Base-by-base conservation (phyloP, 1,284 basidiomycete species). In the Sanghuangporus sanghuang region DNA sequence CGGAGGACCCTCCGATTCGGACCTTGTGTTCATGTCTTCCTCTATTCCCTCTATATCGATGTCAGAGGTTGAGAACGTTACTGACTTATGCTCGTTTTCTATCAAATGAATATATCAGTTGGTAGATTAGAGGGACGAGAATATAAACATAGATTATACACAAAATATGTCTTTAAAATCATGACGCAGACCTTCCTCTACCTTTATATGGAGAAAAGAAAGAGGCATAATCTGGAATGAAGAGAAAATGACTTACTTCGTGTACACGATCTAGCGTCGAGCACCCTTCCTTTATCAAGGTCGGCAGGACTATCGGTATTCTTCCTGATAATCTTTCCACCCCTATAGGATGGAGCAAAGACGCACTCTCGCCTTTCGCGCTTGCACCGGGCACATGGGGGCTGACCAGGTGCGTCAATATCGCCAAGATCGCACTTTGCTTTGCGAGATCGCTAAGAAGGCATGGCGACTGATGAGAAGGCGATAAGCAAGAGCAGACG, bases 361-460 rank as follows among this genome's bases (percentile, higher is more conserved):
- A 78, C 72, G 64, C 78, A 79, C 35, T 76, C 73, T 12, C 74
- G 69, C 63, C 76, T 71, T 63, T 78, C 77, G 35, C 78, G 71
- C 35, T 75, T 71, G 62, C 78, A 79, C 21, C 77, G 68, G 3
- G 73, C 69, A 62, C 78, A 79, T 5, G 78, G 77, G 4, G 76
- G 76, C 54, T 77, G 73, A 8, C 71, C 73, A 0, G 77, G 78
- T 2, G 72, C 69, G 60, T 78, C 77, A 44, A 76, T 74, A 62
- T 78, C 75, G 27, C 78, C 77, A 8, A 79, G 69, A 62, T 79
- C 78, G 65, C 78, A 78, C 66, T 74, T 72, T 9, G 58, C 58
- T 48, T 59, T 50, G 46, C 44, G 48, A 35, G 58, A 59, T 23
- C 53, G 53, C 53, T 59, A 48, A 27, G 54, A 39, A 14, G 50